Conservation (phyloP, 1,139 yeast genomes). For the Citeromyces siamensis region DNA sequence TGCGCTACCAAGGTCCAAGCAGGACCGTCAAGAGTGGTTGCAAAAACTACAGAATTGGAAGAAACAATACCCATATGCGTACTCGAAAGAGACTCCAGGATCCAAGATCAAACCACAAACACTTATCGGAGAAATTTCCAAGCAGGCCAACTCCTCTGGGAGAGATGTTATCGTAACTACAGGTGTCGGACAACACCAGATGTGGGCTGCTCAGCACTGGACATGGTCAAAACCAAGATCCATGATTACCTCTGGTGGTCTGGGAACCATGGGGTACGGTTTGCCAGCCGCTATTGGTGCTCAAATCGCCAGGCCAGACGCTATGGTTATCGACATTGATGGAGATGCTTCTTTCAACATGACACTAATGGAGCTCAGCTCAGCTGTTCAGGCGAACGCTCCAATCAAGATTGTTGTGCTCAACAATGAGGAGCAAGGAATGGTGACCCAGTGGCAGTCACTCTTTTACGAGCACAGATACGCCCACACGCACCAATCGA, state of each 20-base stretch:
- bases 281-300: constrained; percentile 98
- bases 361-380: constrained; percentile 87
- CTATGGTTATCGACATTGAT: constrained; percentile 90
- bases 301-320: constrained; percentile 90
- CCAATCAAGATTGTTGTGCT: constrained; percentile 83
- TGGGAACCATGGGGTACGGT: constrained; percentile 98
- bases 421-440: constrained; percentile 98
- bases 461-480: constrained; percentile 93
- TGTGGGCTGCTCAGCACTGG: constrained; percentile 99
- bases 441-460: constrained; percentile 99
- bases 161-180: constrained; percentile 84
- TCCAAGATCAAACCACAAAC: constrained; percentile 91
- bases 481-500: constrained; percentile 90
- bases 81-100: constrained; percentile 65
- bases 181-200: constrained; percentile 99
- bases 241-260: constrained; percentile 94
- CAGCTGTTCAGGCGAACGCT: constrained; percentile 88
- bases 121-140: constrained; percentile 64
- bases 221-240: constrained; percentile 87
- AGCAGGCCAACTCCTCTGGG: constrained; percentile 52
- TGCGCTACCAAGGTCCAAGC: constrained; percentile 38
- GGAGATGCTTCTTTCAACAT: constrained; percentile 98
- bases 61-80: constrained; percentile 72
- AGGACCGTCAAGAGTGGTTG: constrained; percentile 70
- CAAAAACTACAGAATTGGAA: constrained; percentile 69